Evolutionary conservation across 192 early-diverging fungal species (phyloP).

Genomic region (Umbelopsis ramanniana): DNA sequence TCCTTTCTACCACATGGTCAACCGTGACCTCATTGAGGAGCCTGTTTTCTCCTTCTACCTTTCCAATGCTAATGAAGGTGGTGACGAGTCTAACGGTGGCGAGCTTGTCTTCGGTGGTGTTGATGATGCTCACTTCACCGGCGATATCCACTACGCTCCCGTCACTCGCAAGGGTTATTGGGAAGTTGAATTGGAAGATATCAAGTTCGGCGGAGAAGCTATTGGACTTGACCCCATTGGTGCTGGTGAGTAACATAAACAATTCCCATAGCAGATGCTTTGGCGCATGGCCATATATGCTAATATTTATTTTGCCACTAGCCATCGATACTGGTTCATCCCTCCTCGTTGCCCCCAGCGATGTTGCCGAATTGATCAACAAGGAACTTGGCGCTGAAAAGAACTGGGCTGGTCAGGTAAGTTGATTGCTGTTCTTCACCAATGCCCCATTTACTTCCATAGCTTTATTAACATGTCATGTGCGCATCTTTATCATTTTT

Average conservation of each 20-base stretch:
- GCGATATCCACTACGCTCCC: slow-evolving; percentile 78
- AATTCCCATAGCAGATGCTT: neutral
- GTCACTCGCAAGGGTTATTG: slow-evolving; percentile 95
- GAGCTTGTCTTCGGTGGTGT: slow-evolving; percentile 92
- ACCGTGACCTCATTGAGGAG: slow-evolving; percentile 78
- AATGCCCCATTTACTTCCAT: neutral
- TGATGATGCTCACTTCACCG: slow-evolving; percentile 74
- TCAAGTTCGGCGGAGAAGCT: slow-evolving; percentile 77
- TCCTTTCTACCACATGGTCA: slow-evolving; percentile 93
- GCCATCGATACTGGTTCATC: slow-evolving; percentile 94
- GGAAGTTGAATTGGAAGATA: slow-evolving; percentile 90
- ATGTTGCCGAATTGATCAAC: slow-evolving; percentile 89
- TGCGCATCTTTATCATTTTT: neutral
- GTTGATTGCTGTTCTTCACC: neutral
- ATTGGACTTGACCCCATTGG: slow-evolving; percentile 66
- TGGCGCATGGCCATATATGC: neutral
- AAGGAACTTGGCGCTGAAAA: slow-evolving; percentile 90
- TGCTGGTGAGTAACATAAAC: slow-evolving; percentile 39
- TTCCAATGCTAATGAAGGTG: slow-evolving; percentile 61
- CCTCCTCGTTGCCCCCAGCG: slow-evolving; percentile 79
- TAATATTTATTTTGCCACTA: neutral
- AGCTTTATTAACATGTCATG: neutral
- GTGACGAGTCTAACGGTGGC: slow-evolving; percentile 64
- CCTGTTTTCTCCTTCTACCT: slow-evolving; percentile 92
- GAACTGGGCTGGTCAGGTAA: slow-evolving; percentile 80